These are phyloP conservation scores for Magnusiomyces suaveolens DNA, from an alignment of 1,139 yeast species.

Conservation along the genomic window DNA sequence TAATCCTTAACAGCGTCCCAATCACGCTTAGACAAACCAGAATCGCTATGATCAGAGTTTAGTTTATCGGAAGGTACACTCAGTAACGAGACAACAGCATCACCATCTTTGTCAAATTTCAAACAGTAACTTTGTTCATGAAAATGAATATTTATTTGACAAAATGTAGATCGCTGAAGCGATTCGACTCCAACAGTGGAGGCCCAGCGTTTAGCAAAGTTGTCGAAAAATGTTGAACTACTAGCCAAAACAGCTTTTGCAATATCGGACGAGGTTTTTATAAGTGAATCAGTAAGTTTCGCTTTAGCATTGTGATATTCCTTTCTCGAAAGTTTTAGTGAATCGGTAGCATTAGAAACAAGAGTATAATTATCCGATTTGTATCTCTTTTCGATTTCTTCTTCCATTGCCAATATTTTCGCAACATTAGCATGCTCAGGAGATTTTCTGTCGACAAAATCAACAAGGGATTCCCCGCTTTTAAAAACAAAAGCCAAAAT, in stretches of 20 bases:
- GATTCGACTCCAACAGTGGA: slow-evolving; percentile 19
- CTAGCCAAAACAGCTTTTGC: slow-evolving; percentile 22
- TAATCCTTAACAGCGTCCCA: neutral
- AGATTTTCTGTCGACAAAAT: slow-evolving; percentile 9
- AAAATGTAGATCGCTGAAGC: slow-evolving; percentile 20
- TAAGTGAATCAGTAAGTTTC: slow-evolving; percentile 17
- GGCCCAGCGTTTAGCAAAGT: slow-evolving; percentile 23
- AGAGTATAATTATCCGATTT: neutral
- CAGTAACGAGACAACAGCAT: slow-evolving; percentile 11
- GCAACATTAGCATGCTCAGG: slow-evolving; percentile 1
- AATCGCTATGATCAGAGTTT: neutral
- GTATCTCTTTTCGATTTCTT: neutral
- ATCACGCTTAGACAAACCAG: neutral
- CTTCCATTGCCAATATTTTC: neutral
- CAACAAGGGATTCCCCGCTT: slow-evolving; percentile 14
- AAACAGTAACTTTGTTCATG: slow-evolving; percentile 22
- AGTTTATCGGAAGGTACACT: slow-evolving; percentile 5
- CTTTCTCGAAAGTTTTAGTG: neutral
- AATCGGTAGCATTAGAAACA: neutral
- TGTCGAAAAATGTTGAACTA: slow-evolving; percentile 21
- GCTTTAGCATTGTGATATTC: slow-evolving; percentile 15
- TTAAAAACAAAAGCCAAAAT: slow-evolving; percentile 20
- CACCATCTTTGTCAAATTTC: slow-evolving; percentile 13
- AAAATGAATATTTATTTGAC: slow-evolving; percentile 20
- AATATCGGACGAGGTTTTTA: slow-evolving; percentile 18